These are phyloP conservation scores for Pyrenochaeta sp. DNA, from an alignment of 2,329 filamentous ascomycete species.

Conservation along the genomic window DNA sequence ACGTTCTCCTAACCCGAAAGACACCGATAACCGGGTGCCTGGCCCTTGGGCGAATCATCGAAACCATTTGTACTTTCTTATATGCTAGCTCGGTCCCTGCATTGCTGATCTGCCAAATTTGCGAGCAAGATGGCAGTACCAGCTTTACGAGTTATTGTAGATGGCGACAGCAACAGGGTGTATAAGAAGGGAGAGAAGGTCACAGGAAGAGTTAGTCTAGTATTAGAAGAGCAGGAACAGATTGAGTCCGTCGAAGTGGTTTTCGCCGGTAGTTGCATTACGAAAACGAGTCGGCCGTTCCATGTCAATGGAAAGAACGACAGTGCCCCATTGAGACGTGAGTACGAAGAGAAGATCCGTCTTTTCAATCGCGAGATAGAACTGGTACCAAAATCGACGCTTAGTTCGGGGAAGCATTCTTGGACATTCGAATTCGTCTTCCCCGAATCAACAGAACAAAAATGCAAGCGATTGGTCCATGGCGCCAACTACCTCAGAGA, in stretches of 20 bases:
- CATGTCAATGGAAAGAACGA: constrained; percentile 26
- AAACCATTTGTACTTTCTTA: constrained; percentile 17
- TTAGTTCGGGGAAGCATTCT: constrained; percentile 38
- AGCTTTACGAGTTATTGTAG: constrained; percentile 39
- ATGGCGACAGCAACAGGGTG: constrained; percentile 39
- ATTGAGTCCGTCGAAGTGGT: constrained; percentile 39
- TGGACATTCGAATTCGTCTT: constrained; percentile 49
- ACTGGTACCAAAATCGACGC: constrained; percentile 25
- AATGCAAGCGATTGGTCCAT: constrained; percentile 36
- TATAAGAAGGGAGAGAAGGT: constrained; percentile 46
- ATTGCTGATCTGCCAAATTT: constrained; percentile 27
- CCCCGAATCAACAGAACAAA: constrained; percentile 39
- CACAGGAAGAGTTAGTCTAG: constrained; percentile 43
- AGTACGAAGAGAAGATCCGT: constrained; percentile 38
- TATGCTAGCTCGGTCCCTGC: constrained; percentile 39
- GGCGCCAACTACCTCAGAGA: constrained; percentile 40
- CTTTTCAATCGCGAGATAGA: constrained; percentile 42
- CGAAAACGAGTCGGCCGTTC: constrained; percentile 41
- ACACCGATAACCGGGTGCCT: constrained; percentile 40
- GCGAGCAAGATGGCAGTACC: constrained; percentile 35
- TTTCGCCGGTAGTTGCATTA: constrained; percentile 44
- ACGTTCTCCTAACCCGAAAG: constrained; percentile 38
- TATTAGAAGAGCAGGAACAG: constrained; percentile 36
- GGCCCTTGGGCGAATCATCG: constrained; percentile 23
- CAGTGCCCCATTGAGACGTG: constrained; percentile 22